Percentiles rank a stretch among this genome's conserved stretches.
These are phyloP conservation scores for Calonectria montana DNA, from an alignment of 2,329 filamentous ascomycete species.

Conservation along the genomic window DNA sequence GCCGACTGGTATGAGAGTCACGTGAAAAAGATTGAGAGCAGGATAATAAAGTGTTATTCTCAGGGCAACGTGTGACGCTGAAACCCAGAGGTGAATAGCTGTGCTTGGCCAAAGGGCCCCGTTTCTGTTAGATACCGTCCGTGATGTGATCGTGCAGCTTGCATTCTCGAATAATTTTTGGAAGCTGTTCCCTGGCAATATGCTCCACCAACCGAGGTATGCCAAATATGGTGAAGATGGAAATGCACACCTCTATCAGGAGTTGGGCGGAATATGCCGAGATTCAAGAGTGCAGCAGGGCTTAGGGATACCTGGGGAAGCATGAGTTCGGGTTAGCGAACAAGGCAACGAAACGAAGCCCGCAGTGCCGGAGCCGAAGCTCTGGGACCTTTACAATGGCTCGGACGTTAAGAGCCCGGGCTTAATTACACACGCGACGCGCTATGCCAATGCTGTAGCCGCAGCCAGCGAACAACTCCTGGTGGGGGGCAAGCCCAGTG, in stretches of 20 bases:
- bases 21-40: conserved; percentile 26
- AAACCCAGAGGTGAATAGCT: neutral
- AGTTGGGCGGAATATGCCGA: neutral
- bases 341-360: neutral
- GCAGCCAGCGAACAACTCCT: conserved; percentile 2
- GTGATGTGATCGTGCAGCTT: conserved; percentile 2
- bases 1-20: conserved; percentile 34
- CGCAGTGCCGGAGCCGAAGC: neutral
- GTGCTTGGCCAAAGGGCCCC: neutral
- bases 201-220: conserved; percentile 8
- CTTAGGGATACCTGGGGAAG: neutral
- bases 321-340: neutral
- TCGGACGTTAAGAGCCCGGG: neutral
- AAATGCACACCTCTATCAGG: neutral
- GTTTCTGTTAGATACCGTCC: neutral
- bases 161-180: neutral
- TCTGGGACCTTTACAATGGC: neutral
- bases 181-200: neutral
- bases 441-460: conserved; percentile 3
- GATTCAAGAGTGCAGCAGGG: neutral
- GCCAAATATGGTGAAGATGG: neutral
- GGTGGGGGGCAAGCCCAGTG: conserved; percentile 13
- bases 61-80: neutral
- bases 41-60: neutral
- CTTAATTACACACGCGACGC: conserved; percentile 11